phyloP scores from a whole-genome alignment of 371 early-diverging fungal species.

The Mucor lusitanicus region DNA sequence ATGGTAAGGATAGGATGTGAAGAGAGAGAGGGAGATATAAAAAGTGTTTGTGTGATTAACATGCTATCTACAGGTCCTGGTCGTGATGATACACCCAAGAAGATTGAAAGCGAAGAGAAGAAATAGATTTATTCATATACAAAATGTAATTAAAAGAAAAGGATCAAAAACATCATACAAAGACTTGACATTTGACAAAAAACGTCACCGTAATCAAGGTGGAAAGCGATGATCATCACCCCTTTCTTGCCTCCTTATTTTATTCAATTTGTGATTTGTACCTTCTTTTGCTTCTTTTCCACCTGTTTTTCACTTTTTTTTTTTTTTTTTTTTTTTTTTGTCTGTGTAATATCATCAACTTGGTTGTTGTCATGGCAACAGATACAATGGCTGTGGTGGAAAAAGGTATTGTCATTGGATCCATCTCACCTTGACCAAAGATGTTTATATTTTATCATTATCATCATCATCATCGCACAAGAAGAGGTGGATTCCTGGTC shows the following conservation, averaged over 20 bases:
- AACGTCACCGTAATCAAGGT: not conserved
- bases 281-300: not conserved
- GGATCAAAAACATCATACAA: not conserved
- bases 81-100: slow-evolving; percentile 53
- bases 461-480: not conserved
- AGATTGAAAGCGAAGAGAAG: slow-evolving; percentile 41
- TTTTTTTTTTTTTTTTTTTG: not conserved
- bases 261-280: not conserved
- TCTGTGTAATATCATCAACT: not conserved
- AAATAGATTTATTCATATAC: slow-evolving; percentile 27
- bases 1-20: slow-evolving; percentile 46
- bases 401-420: not conserved
- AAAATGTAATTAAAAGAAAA: slow-evolving; percentile 9
- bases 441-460: not conserved
- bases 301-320: not conserved
- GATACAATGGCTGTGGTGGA: not conserved
- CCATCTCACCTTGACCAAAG: not conserved
- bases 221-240: not conserved
- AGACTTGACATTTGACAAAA: not conserved
- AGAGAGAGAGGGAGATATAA: not conserved
- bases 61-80: slow-evolving; percentile 33
- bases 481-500: not conserved
- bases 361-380: not conserved
- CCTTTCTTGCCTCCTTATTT: not conserved
- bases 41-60: not conserved